phyloP scores from a whole-genome alignment of 2,329 filamentous ascomycete genomes.

The Trichoderma koningiopsis region DNA sequence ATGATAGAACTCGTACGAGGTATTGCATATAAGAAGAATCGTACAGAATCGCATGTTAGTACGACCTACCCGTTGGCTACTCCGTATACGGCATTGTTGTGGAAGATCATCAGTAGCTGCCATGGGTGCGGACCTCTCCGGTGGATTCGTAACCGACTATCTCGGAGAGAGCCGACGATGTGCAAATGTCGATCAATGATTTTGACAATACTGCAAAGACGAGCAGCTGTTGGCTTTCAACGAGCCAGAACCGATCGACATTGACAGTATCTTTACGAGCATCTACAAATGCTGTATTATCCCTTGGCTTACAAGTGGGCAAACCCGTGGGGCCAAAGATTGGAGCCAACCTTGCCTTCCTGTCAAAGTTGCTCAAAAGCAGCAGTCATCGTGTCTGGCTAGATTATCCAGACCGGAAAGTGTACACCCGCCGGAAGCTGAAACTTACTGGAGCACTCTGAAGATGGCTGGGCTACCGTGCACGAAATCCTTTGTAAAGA shows the following conservation, averaged over 20 bases:
- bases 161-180: constrained; percentile 18
- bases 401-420: not conserved
- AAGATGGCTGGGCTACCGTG: not conserved
- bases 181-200: constrained; percentile 12
- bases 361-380: not conserved
- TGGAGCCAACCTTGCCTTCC: not conserved
- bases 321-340: not conserved
- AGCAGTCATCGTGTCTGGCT: not conserved
- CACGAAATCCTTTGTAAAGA: not conserved
- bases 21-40: not conserved
- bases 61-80: not conserved
- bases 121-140: not conserved
- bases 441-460: not conserved
- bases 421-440: not conserved
- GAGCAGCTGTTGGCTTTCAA: not conserved
- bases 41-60: not conserved
- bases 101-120: not conserved
- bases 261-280: not conserved
- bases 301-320: not conserved
- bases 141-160: not conserved
- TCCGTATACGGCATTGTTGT: not conserved
- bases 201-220: not conserved
- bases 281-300: not conserved
- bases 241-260: not conserved
- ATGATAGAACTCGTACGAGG: not conserved